These are phyloP conservation scores for Pseudonitzschia pungens DNA, from an alignment of 108 stramenopile species.

Conservation along the genomic window DNA sequence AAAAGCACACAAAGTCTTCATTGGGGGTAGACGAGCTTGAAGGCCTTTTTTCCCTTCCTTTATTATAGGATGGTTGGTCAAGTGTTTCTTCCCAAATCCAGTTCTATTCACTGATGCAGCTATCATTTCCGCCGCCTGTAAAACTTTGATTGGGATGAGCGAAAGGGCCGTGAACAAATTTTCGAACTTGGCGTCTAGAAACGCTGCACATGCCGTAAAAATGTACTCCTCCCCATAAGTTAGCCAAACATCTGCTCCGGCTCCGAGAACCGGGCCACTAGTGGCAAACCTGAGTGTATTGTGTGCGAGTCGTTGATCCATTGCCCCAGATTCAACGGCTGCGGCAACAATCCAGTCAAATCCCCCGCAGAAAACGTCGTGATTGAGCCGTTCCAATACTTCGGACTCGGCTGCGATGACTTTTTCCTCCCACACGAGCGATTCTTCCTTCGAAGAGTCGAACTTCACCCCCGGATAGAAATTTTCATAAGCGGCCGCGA, in stretches of 20 bases:
- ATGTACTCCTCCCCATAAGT: conserved; percentile 78
- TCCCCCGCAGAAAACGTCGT: conserved; percentile 79
- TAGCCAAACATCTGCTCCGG: conserved; percentile 75
- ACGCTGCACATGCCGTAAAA: conserved; percentile 72
- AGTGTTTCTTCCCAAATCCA: conserved; percentile 25
- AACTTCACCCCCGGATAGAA: conserved; percentile 72
- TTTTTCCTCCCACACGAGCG: conserved; percentile 67
- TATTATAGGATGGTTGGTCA: conserved; percentile 15
- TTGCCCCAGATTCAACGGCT: conserved; percentile 36
- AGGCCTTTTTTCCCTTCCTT: conserved; percentile 30
- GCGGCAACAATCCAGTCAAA: conserved; percentile 67
- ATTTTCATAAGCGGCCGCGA: conserved; percentile 66
- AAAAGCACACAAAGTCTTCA: conserved; percentile 43
- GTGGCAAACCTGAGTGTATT: conserved; percentile 56
- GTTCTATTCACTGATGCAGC: conserved; percentile 43
- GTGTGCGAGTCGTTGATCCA: conserved; percentile 57
- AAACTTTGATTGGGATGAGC: conserved; percentile 66
- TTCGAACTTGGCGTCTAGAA: conserved; percentile 60
- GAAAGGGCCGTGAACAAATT: conserved; percentile 59
- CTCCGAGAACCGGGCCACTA: conserved; percentile 70
- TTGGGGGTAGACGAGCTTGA: conserved; percentile 4
- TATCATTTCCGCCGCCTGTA: conserved; percentile 67
- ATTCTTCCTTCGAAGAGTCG: conserved; percentile 69
- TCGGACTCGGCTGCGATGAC: conserved; percentile 66
- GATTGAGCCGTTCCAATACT: conserved; percentile 57